Base-by-base conservation (phyloP, 805 yeast genomes). In the Zygotorulaspora chibaensis region DNA sequence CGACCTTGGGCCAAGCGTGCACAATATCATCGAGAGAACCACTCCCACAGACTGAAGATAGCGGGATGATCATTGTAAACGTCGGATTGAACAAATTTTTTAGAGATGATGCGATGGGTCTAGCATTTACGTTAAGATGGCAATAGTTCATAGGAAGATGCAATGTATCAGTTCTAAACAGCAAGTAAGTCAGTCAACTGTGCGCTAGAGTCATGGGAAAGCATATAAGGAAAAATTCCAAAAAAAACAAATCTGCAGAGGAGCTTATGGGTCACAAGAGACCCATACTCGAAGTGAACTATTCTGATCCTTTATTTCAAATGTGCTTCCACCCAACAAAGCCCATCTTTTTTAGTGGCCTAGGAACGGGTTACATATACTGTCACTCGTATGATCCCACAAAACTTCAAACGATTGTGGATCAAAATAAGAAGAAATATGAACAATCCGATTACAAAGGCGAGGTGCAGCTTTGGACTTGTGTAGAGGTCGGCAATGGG, bases 351-450 rank as follows among this genome's bases (percentile, higher is more conserved):
- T 75, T 80, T 0, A 69, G 82, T 9, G 97, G 96, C 0, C 69
- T 85, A n/a, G 93, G 87, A 0, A 79, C 87, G 1, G 98, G 98
- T 2, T 81, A 81, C 56, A 76, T 89, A 0, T 76, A 71, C 50
- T 74, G 88, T 46, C 70, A 79, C 42, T 64, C 69, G 34, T 90
- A 89, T 54, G 75, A 81, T 46, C 72, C 74, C 0, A 75, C 69
- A 1, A 53, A 56, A 31, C 66, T 83, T 18, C 75, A 62, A 54
- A 40, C 56, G 38, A 41, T 58, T 18, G 59, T 66, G 17, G 51
- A 59, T 16, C 47, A 40, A 15, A 43, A 43, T 16, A 39, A 38
- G 40, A 46, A 49, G 42, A 8, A 63, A 69, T 2, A 68, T 61
- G 45, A 67, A 63, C 52, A 62, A 63, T 34, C 62, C 68, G 56